Conservation (phyloP, 1,284 basidiomycete species). For the Schizopora paradoxa region DNA sequence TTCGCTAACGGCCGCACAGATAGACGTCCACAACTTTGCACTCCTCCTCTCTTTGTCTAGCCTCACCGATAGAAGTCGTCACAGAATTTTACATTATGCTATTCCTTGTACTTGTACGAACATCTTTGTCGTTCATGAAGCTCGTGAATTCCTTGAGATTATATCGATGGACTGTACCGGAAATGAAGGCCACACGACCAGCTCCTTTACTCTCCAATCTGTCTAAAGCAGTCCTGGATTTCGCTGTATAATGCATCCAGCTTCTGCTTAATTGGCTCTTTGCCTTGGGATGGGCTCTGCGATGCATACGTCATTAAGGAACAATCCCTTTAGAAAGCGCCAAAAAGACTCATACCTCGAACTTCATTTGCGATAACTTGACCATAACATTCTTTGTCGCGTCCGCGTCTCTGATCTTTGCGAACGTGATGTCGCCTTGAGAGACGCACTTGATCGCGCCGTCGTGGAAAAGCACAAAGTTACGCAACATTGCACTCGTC, state of each 20-base stretch:
- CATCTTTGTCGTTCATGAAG: too few species aligned
- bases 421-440: slow-evolving; percentile 86
- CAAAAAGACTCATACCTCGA: slow-evolving; percentile 60
- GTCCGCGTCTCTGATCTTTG: slow-evolving; percentile 89
- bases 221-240: slow-evolving; percentile 87
- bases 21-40: too few species aligned
- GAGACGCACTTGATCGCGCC: slow-evolving; percentile 81
- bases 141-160: too few species aligned
- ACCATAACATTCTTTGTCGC: slow-evolving; percentile 85
- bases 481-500: slow-evolving; percentile 93
- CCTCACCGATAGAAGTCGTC: too few species aligned
- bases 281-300: slow-evolving; percentile 81
- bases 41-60: too few species aligned
- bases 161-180: too few species aligned
- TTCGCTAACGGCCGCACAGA: too few species aligned
- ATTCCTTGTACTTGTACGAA: too few species aligned
- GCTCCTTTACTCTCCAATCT: slow-evolving; percentile 77
- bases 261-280: slow-evolving; percentile 75
- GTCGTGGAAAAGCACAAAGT: slow-evolving; percentile 95
- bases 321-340: slow-evolving; percentile 6
- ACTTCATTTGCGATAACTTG: slow-evolving; percentile 98
- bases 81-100: too few species aligned
- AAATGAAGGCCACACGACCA: too few species aligned
- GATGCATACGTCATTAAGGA: slow-evolving; percentile 21
- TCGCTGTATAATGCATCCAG: slow-evolving; percentile 75